A percentile compares a stretch with the other conserved stretches of the same genome.
Evolutionary conservation across 1,139 yeast genomes (phyloP).

Genomic region (Blastobotrys proliferans): DNA sequence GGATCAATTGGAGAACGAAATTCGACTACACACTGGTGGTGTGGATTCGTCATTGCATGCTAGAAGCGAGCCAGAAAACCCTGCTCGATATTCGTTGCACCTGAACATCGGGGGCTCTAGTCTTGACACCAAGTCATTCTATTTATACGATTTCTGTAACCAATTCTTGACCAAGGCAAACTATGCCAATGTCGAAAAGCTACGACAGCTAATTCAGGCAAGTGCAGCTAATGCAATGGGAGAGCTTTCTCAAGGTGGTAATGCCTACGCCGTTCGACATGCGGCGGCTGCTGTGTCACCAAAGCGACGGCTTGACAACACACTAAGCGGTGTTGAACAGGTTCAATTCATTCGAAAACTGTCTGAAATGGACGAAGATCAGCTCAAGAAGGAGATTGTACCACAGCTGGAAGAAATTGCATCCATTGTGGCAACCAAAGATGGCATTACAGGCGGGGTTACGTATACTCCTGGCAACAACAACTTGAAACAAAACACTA

Average conservation of each 20-base stretch:
- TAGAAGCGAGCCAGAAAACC: conserved; percentile 33
- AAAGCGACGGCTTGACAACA: conserved; percentile 58
- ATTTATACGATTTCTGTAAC: conserved; percentile 61
- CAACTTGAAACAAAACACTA: conserved; percentile 15
- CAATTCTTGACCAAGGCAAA: conserved; percentile 69
- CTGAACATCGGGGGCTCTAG: conserved; percentile 67
- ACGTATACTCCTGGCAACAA: conserved; percentile 24
- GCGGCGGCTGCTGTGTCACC: conserved; percentile 64
- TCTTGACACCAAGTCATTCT: conserved; percentile 57
- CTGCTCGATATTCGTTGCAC: conserved; percentile 41
- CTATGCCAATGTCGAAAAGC: conserved; percentile 64
- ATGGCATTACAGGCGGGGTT: conserved; percentile 24
- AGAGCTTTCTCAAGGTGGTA: conserved; percentile 82
- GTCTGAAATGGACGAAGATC: conserved; percentile 55
- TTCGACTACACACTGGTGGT: conserved; percentile 84
- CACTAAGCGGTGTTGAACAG: conserved; percentile 69
- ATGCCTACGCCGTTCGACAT: conserved; percentile 68
- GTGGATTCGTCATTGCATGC: conserved; percentile 56
- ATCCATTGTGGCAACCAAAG: conserved; percentile 24
- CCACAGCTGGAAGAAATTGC: conserved; percentile 61
- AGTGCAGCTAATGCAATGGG: conserved; percentile 77
- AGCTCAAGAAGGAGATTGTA: conserved; percentile 49
- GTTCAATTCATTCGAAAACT: conserved; percentile 64
- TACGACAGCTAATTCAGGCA: conserved; percentile 67
- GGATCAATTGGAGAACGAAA: conserved; percentile 80